Evolutionary conservation across 352 stramenopile genomes (phyloP).

Genomic region (Globisporangium nodosum): DNA sequence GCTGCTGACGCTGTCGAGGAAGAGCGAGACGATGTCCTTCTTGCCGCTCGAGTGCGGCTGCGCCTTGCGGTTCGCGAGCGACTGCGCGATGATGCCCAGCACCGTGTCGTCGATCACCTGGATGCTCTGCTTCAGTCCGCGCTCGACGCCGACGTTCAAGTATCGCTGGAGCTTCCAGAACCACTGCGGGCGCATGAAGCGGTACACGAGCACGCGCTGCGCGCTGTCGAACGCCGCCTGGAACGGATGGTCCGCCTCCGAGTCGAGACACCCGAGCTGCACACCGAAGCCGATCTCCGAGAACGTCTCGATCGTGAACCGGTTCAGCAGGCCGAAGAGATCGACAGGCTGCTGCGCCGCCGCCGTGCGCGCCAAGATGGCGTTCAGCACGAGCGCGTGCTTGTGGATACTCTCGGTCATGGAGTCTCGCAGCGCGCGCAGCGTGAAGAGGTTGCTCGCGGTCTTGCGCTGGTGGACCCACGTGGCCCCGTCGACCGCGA

Average conservation of each 20-base stretch:
- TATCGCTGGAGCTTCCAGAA: constrained; percentile 42
- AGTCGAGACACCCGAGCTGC: constrained; percentile 27
- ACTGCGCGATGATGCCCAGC: constrained; percentile 30
- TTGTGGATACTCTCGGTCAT: constrained; percentile 15
- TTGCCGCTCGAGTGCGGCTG: background rate
- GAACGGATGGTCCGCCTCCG: constrained; percentile 36
- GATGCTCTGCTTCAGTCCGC: constrained; percentile 22
- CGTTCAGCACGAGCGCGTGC: constrained; percentile 8
- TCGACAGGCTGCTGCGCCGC: constrained; percentile 18
- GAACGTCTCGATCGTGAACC: constrained; percentile 66
- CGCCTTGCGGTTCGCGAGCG: constrained; percentile 15
- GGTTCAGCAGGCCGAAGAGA: constrained; percentile 32
- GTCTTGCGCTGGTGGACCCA: constrained; percentile 20
- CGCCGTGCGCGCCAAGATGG: constrained; percentile 3
- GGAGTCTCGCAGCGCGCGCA: constrained; percentile 11
- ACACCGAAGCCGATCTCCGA: constrained; percentile 66
- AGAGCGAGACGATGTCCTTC: constrained; percentile 19
- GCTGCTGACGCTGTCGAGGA: constrained; percentile 14
- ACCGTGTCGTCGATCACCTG: constrained; percentile 31
- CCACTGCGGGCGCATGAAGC: constrained; percentile 31
- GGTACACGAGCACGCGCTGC: constrained; percentile 24
- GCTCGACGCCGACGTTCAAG: constrained; percentile 27
- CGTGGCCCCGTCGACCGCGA: constrained; percentile 13
- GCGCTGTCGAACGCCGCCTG: constrained; percentile 44
- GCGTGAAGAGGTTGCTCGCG: constrained; percentile 15